Evolutionary conservation across 768 basidiomycete species (phyloP), one percentile per base, ranked within the genome.

Genomic region (Auricularia cornea): DNA sequence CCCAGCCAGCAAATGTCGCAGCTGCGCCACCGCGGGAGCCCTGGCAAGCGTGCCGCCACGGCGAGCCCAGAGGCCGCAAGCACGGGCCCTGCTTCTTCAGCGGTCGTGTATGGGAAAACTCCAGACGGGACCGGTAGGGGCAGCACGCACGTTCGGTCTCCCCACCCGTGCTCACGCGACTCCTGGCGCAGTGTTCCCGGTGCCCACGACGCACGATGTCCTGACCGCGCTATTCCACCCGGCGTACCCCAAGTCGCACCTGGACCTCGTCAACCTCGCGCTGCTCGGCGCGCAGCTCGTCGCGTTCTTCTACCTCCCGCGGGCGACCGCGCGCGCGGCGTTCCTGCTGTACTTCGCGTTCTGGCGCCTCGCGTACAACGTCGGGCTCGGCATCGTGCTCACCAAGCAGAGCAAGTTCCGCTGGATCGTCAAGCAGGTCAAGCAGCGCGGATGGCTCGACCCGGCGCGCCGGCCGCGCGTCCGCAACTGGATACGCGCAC

Each of bases 321-420:
- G 83, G 4, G 68, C 75, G 0, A 73, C 76, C 2, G 73, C 85
- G 0, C 81, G 79, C 60, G 62, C 81, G 8, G 90, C 98, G 75
- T 98, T 98, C 79, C 75, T 94, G 28, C 63, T 89, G 64, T 96
- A 95, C 74, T 98, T 99, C 71, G 86, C 86, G 11, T 92, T 98
- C 73, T 99, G 95, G 94, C 80, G 97, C 2, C 81, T 83, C 3
- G 88, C 91, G 11, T 99, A 99, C 72, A 92, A 99, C 73, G 88
- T 83, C 33, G 96, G 96, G 0, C 83, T 99, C 56, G 97, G 94
- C 0, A 97, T 90, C 87, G 84, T 98, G 12, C 79, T 99, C 63
- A 92, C 92, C 11, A 90, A 91, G 73, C 97, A 99, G 76, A 96
- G 93, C 80, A 95, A 96, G 79, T 87, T 85, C 76, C 89, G 85